Conservation (phyloP, 441 rosid species). For the Euphorbia corollata region DNA sequence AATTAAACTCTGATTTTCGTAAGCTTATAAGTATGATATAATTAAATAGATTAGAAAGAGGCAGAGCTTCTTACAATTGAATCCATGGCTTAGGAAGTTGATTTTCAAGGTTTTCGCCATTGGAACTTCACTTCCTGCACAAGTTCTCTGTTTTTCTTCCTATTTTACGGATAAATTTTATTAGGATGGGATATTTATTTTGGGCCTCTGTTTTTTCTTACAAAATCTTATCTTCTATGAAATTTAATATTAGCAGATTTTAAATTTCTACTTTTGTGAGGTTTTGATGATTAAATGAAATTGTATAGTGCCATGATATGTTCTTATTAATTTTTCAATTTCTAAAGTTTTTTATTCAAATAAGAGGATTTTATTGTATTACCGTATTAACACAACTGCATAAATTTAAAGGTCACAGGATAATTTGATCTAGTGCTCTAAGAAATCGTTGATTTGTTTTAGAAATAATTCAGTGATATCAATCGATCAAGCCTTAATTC, state of each 20-base stretch:
- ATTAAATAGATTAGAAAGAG: constrained; percentile 1
- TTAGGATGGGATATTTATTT: background rate
- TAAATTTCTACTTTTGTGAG: too few relatives aligned
- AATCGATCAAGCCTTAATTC: too few relatives aligned
- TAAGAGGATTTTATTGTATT: too few relatives aligned
- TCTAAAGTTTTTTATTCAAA: too few relatives aligned
- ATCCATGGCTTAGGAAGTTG: constrained; percentile 20
- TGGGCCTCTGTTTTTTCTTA: background rate
- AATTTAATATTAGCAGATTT: background rate
- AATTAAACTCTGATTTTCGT: background rate
- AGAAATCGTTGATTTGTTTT: too few relatives aligned
- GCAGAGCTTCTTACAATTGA: constrained; percentile 36
- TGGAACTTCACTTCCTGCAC: constrained; percentile 17
- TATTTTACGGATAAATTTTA: background rate
- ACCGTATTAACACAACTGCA: too few relatives aligned
- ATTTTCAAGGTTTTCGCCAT: constrained; percentile 28
- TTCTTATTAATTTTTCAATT: too few relatives aligned
- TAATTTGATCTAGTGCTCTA: too few relatives aligned
- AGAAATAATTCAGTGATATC: too few relatives aligned
- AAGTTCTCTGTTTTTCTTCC: constrained; percentile 12
- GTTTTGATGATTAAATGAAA: too few relatives aligned
- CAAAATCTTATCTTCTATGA: background rate
- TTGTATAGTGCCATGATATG: too few relatives aligned
- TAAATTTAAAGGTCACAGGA: too few relatives aligned
- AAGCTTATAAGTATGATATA: background rate